phyloP scores from a whole-genome alignment of 768 basidiomycete genomes.

The Holtermanniella nyarrowii region DNA sequence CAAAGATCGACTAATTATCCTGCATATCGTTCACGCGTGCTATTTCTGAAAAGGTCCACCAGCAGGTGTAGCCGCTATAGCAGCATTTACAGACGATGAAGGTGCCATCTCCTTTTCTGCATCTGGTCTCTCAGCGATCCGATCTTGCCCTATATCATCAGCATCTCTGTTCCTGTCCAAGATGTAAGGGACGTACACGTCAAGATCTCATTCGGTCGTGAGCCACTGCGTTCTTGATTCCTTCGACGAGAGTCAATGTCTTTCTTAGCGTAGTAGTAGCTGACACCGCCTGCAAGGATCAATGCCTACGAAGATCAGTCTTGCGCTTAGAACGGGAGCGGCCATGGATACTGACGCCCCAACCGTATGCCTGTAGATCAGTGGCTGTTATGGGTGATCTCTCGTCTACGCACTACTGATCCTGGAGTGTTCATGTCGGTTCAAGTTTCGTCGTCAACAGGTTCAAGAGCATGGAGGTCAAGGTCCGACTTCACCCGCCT shows the following conservation, averaged over 20 bases:
- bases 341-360: conserved; percentile 1
- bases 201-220: conserved; percentile 35
- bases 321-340: neutral
- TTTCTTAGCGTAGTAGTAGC: conserved; percentile 43
- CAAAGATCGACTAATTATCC: no score
- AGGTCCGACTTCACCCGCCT: no score
- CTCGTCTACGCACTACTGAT: neutral
- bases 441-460: no score
- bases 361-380: conserved; percentile 9
- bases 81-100: neutral
- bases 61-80: neutral
- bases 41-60: neutral
- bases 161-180: neutral
- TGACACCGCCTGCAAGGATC: conserved; percentile 41
- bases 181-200: conserved; percentile 1
- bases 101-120: neutral
- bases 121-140: neutral
- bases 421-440: conserved; percentile 2
- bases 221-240: conserved; percentile 36
- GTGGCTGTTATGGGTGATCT: neutral
- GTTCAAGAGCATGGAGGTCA: no score
- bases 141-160: neutral
- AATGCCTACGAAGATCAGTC: conserved; percentile 14
- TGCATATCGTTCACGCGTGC: no score
- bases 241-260: conserved; percentile 41